phyloP scores from a whole-genome alignment of 768 basidiomycete species.

The Collybia sordida region DNA sequence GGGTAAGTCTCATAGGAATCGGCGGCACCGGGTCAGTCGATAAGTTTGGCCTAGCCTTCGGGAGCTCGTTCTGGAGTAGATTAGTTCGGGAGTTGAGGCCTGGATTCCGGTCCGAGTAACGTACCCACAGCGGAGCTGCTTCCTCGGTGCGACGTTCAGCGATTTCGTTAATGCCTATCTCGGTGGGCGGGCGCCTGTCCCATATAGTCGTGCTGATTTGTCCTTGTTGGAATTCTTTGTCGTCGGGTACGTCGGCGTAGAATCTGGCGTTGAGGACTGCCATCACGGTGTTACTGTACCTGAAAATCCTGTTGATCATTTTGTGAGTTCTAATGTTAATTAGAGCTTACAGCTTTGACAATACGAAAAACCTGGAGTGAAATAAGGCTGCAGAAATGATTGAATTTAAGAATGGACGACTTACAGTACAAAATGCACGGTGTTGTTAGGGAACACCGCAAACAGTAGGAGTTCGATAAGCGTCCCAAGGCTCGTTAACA shows the following conservation, averaged over 20 bases:
- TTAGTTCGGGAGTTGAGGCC: no score
- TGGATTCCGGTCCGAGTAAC: not conserved
- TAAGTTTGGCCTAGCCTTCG: no score
- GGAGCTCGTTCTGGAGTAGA: no score
- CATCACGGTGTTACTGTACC: constrained; percentile 8
- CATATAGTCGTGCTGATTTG: not conserved
- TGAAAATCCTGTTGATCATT: not conserved
- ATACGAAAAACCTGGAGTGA: not conserved
- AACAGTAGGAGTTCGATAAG: constrained; percentile 17
- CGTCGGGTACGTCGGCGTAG: not conserved
- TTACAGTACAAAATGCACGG: constrained; percentile 17
- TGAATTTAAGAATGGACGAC: not conserved
- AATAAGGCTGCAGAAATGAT: not conserved
- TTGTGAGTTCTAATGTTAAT: not conserved
- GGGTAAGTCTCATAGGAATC: no score
- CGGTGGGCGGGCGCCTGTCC: not conserved
- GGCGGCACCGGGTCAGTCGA: no score
- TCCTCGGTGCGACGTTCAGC: not conserved
- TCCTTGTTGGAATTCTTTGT: not conserved
- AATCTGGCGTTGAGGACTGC: constrained; percentile 4
- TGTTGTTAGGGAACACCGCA: constrained; percentile 12
- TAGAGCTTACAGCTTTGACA: constrained; percentile 2
- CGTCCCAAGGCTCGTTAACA: constrained; percentile 16
- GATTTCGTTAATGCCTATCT: not conserved
- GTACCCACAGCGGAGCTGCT: not conserved